These are phyloP conservation scores for Colletotrichum lentis DNA, from an alignment of 2,329 filamentous ascomycete species.

Conservation along the genomic window DNA sequence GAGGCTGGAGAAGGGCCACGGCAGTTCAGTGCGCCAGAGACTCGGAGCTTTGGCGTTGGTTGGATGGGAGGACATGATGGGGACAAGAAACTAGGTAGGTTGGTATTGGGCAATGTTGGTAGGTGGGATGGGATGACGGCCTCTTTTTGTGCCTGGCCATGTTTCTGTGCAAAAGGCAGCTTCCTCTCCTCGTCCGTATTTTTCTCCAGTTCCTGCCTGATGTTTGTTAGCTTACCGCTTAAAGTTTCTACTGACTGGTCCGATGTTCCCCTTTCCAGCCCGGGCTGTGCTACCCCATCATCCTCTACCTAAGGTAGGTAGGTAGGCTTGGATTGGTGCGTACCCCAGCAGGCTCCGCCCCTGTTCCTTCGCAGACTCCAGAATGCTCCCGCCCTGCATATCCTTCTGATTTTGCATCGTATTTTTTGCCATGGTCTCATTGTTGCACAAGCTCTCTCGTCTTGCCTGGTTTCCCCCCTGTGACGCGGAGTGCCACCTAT, in stretches of 20 bases:
- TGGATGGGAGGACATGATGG: neutral
- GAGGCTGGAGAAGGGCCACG: slow-evolving; percentile 4
- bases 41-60: neutral
- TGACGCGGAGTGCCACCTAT: neutral
- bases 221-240: neutral
- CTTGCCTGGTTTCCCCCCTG: neutral
- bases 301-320: neutral
- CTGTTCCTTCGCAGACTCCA: slow-evolving; percentile 16
- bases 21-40: slow-evolving; percentile 33
- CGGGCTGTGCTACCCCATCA: slow-evolving; percentile 32
- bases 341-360: slow-evolving; percentile 27
- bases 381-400: slow-evolving; percentile 25
- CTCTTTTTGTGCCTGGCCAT: slow-evolving; percentile 7
- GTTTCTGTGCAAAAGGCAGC: neutral
- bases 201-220: slow-evolving; percentile 15
- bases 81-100: slow-evolving; percentile 1
- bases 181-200: neutral
- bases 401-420: slow-evolving; percentile 2
- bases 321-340: slow-evolving; percentile 15
- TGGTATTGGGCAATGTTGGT: neutral
- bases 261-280: slow-evolving; percentile 2
- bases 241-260: slow-evolving; percentile 19
- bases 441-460: slow-evolving; percentile 3
- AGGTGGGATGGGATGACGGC: neutral
- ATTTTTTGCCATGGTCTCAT: slow-evolving; percentile 21